Conservation (phyloP, 345 rosid genomes). For the Eutrema japonicum region DNA sequence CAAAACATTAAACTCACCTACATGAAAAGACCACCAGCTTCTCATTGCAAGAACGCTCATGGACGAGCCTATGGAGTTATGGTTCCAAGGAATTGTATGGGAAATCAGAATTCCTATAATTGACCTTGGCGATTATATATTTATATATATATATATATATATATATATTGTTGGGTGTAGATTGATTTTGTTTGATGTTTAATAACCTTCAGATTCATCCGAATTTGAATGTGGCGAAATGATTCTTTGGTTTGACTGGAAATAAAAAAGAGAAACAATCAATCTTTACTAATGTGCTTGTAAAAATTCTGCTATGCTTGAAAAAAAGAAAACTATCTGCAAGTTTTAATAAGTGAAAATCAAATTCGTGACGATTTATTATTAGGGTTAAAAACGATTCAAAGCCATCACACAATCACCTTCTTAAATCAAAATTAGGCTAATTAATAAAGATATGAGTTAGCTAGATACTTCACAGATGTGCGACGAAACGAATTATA, state of each 20-base stretch:
- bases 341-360: too few species aligned
- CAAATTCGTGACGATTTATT: too few species aligned
- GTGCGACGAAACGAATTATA: too few species aligned
- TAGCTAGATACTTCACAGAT: too few species aligned
- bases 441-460: too few species aligned
- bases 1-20: slow-evolving; percentile 56
- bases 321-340: too few species aligned
- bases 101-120: neutral
- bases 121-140: neutral
- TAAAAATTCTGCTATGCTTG: too few species aligned
- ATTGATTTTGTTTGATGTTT: slow-evolving; percentile 30
- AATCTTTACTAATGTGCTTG: neutral
- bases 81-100: slow-evolving; percentile 33
- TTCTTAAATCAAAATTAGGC: too few species aligned
- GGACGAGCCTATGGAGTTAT: slow-evolving; percentile 56
- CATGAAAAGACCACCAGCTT: slow-evolving; percentile 44
- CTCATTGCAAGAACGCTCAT: slow-evolving; percentile 59
- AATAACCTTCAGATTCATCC: slow-evolving; percentile 8
- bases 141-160: neutral
- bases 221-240: slow-evolving; percentile 24
- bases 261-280: too few species aligned
- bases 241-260: neutral
- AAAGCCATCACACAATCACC: too few species aligned
- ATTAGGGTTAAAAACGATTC: too few species aligned
- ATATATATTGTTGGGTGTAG: slow-evolving; percentile 29